phyloP scores from a whole-genome alignment of 1,284 basidiomycete genomes.

The Cerioporus squamosus region DNA sequence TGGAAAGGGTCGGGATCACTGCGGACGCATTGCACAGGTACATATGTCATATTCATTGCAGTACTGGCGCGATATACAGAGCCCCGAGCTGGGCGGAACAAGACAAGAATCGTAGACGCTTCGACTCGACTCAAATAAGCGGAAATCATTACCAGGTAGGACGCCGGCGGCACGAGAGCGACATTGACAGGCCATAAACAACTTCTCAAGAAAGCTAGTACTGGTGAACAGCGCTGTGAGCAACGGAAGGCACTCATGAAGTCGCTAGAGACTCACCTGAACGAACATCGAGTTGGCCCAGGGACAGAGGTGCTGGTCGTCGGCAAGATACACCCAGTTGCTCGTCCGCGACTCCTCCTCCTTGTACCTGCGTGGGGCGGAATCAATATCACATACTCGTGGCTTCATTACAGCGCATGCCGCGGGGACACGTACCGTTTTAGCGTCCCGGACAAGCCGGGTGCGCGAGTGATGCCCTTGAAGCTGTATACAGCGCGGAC shows the following conservation, averaged over 20 bases:
- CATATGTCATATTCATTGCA: no score
- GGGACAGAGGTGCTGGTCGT: constrained; percentile 45
- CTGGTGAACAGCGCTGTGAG: background rate
- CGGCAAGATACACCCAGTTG: constrained; percentile 50
- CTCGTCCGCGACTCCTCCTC: constrained; percentile 33
- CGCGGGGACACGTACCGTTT: constrained; percentile 39
- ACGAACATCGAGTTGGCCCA: constrained; percentile 59
- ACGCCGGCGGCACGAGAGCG: no score
- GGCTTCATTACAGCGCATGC: background rate
- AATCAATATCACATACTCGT: no score
- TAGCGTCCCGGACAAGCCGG: constrained; percentile 55
- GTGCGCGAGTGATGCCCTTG: constrained; percentile 54
- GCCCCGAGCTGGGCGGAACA: no score
- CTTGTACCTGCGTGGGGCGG: constrained; percentile 25
- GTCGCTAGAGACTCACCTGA: constrained; percentile 35
- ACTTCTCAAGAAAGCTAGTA: background rate
- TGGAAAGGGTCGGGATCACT: no score
- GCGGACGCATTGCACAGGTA: no score
- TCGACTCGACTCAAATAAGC: no score
- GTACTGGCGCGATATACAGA: no score
- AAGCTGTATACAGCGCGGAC: constrained; percentile 55
- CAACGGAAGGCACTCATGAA: background rate
- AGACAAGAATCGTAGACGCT: no score
- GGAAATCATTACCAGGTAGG: no score
- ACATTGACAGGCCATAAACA: no score